Evolutionary conservation across 2,329 filamentous ascomycete species (phyloP).

Genomic region (Simplicillium aogashimaense): DNA sequence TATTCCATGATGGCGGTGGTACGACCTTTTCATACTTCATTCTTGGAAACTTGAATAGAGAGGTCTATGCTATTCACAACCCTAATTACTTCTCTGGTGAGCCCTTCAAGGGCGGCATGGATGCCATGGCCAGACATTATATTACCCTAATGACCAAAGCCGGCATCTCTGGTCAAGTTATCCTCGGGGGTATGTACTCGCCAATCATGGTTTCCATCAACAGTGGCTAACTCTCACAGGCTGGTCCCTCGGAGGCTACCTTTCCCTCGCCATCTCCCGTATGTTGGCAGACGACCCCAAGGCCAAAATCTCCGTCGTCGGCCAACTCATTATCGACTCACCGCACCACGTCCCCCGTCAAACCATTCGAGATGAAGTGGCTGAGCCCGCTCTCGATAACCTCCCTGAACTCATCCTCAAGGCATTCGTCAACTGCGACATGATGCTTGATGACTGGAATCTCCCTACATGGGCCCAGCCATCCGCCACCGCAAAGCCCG

Average conservation of each 20-base stretch:
- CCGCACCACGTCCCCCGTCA: slow-evolving; percentile 15
- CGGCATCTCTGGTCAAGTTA: slow-evolving; percentile 14
- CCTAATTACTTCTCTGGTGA: slow-evolving; percentile 15
- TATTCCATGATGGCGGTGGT: slow-evolving; percentile 21
- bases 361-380: slow-evolving; percentile 6
- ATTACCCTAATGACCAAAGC: slow-evolving; percentile 12
- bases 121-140: slow-evolving; percentile 18
- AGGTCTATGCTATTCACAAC: slow-evolving; percentile 20
- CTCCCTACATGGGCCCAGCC: slow-evolving; percentile 13
- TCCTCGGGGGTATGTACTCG: slow-evolving; percentile 15
- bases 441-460: slow-evolving; percentile 18
- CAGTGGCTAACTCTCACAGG: slow-evolving; percentile 9
- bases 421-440: slow-evolving; percentile 18
- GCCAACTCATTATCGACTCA: slow-evolving; percentile 18
- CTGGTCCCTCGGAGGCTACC: slow-evolving; percentile 19
- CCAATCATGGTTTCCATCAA: no score
- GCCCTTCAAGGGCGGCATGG: slow-evolving; percentile 16
- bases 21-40: slow-evolving; percentile 19
- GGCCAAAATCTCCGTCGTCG: slow-evolving; percentile 12
- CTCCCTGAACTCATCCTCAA: slow-evolving; percentile 16
- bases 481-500: slow-evolving; percentile 1
- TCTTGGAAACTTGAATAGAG: slow-evolving; percentile 15
- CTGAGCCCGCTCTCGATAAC: slow-evolving; percentile 10
- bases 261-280: slow-evolving; percentile 15
- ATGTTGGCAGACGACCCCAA: slow-evolving; percentile 13